A percentile compares a stretch with the other conserved stretches of the same genome.
These are phyloP conservation scores for Pichia phayaonensis DNA, from an alignment of 805 yeast species.

Conservation along the genomic window DNA sequence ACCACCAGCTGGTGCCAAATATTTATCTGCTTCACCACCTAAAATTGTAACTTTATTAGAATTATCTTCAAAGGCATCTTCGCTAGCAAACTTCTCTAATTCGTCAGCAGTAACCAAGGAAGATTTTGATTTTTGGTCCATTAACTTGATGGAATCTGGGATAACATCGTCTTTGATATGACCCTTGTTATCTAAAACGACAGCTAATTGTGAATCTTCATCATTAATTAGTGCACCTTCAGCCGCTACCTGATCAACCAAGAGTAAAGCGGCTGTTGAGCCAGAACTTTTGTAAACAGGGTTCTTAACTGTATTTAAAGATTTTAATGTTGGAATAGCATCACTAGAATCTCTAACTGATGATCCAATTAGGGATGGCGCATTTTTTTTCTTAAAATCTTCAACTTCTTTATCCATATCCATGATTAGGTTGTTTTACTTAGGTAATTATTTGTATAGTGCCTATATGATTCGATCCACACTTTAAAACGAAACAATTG, in stretches of 20 bases:
- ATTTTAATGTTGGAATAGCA: slow-evolving; percentile 7
- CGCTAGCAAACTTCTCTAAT: background rate
- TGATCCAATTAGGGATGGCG: slow-evolving; percentile 49
- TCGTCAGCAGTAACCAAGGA: background rate
- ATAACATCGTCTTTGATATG: slow-evolving; percentile 42
- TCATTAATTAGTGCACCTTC: slow-evolving; percentile 54
- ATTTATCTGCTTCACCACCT: slow-evolving; percentile 28
- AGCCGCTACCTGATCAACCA: slow-evolving; percentile 29
- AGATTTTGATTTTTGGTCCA: background rate
- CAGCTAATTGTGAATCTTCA: slow-evolving; percentile 47
- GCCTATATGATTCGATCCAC: no score
- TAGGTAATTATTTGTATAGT: no score
- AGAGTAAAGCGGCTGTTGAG: slow-evolving; percentile 20
- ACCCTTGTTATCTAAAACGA: slow-evolving; percentile 46
- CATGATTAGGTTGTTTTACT: slow-evolving; percentile 23
- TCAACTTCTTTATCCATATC: slow-evolving; percentile 48
- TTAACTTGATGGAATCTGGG: slow-evolving; percentile 20
- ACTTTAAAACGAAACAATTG: background rate
- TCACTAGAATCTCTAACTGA: slow-evolving; percentile 29
- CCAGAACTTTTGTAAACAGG: slow-evolving; percentile 37
- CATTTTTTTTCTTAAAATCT: slow-evolving; percentile 38
- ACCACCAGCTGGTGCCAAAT: slow-evolving; percentile 31
- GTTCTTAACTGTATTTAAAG: slow-evolving; percentile 17
- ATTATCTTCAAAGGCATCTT: slow-evolving; percentile 5
- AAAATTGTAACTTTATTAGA: slow-evolving; percentile 15